Evolutionary conservation across 2,329 filamentous ascomycete genomes (phyloP).

Genomic region (Venturia effusa): DNA sequence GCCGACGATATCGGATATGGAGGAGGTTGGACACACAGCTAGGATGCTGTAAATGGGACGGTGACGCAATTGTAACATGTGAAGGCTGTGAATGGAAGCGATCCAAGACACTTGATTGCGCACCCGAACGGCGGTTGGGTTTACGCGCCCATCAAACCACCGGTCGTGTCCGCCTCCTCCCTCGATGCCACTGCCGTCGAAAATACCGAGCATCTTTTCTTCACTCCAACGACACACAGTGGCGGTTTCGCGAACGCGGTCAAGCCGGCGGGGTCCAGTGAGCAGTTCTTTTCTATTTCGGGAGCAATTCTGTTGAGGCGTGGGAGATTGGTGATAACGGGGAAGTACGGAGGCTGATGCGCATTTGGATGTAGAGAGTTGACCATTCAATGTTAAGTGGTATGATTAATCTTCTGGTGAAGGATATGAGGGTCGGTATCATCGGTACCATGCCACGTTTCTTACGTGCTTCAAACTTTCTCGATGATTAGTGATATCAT

Average conservation of each 20-base stretch:
- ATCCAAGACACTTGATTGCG: constrained; percentile 1
- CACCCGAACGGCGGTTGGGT: neutral
- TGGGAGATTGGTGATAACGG: neutral
- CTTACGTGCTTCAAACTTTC: too few species aligned
- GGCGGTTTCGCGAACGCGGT: neutral
- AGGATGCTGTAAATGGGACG: neutral
- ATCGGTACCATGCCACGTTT: too few species aligned
- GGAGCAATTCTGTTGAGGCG: neutral
- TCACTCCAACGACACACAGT: neutral
- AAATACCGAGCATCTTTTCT: neutral
- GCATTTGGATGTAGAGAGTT: neutral
- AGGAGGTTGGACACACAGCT: neutral
- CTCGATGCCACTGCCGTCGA: neutral
- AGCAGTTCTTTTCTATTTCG: neutral
- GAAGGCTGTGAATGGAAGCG: neutral
- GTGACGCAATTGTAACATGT: neutral
- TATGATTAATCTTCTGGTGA: neutral
- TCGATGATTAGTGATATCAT: too few species aligned
- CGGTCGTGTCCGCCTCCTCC: neutral
- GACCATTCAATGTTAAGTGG: neutral
- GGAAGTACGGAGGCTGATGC: neutral
- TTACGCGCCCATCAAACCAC: neutral
- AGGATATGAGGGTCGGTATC: too few species aligned
- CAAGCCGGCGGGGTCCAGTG: neutral
- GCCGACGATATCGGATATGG: neutral